A percentile compares a stretch with the other conserved stretches of the same genome.
Evolutionary conservation across 257 asterid genomes (phyloP).

Genomic region (Echium plantagineum): DNA sequence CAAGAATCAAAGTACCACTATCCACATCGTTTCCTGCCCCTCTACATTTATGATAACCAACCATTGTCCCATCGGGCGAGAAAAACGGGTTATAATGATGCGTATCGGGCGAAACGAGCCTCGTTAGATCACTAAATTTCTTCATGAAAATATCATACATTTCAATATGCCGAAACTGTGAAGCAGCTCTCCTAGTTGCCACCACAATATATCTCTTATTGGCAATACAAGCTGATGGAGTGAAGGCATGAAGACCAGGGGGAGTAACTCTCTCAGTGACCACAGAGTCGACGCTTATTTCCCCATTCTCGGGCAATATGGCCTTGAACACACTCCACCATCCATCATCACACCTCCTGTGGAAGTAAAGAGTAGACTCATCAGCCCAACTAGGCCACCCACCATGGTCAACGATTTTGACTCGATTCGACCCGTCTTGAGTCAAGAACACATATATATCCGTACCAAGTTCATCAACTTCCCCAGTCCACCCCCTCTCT

Average conservation of each 20-base stretch:
- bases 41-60: conserved; percentile 73
- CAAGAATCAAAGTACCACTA: conserved; percentile 33
- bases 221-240: conserved; percentile 56
- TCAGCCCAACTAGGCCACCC: conserved; percentile 96
- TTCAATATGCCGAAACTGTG: conserved; percentile 71
- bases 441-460: conserved; percentile 59
- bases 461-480: conserved; percentile 57
- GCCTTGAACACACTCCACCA: conserved; percentile 92
- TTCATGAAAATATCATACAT: conserved; percentile 36
- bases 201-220: conserved; percentile 57
- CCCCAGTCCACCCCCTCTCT: conserved; percentile 66
- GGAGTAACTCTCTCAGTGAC: conserved; percentile 57
- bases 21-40: conserved; percentile 28
- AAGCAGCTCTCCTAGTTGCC: conserved; percentile 60
- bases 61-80: conserved; percentile 42
- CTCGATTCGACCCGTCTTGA: conserved; percentile 64
- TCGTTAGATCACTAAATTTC: conserved; percentile 38
- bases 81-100: conserved; percentile 78
- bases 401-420: conserved; percentile 65
- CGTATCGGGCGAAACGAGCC: conserved; percentile 34
- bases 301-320: conserved; percentile 13
- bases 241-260: conserved; percentile 85
- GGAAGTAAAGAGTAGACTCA: conserved; percentile 69
- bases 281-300: conserved; percentile 27
- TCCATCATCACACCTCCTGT: conserved; percentile 59